Evolutionary conservation across 208 protist species (phyloP), one percentile per base, ranked within the genome.

Genomic region (Leishmania aethiopica): DNA sequence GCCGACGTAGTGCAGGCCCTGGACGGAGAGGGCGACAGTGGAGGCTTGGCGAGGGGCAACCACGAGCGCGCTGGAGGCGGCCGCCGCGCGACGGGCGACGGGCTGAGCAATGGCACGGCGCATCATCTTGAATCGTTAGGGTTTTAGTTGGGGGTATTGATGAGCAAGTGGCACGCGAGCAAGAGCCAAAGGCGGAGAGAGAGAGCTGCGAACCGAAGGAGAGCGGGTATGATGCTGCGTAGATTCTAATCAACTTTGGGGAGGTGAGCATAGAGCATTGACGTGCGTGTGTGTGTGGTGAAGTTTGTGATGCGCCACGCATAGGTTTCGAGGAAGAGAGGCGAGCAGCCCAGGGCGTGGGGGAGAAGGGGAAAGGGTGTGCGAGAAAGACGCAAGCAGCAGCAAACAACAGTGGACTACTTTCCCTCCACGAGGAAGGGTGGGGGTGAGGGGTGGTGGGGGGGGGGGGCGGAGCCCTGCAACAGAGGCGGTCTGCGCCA

Each of bases 1-100:
- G 83, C 94, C 92, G 59, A 94, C 88, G 86, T 93, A 95, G 82
- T 95, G 90, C 70, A 95, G 84, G 22, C 92, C 92, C 82, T 93
- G 90, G 4, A 95, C 85, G 45, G 92, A 93, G 81, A 95, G 89
- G 51, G 90, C 83, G 49, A 95, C 90, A 28, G 92, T 94, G 59
- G 92, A 93, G 67, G 88, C 90, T 49, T 81, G 60, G 83, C 92
- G 92, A 42, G 87, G 82, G 53, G 67, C 75, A 32, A 78, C 80
- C n/a, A 80, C 85, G 57, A 94, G 80, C 35, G 87, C 86, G 66
- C 88, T 84, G 67, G 82, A 84, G 32, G 84, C 80, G 67, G 84
- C 79, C 59, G 83, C 78, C 75, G 51, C 83, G 42, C 83, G 90
- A 79, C 86, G 84, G 64, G 88, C 81, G 71, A 75, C 81, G 66